Evolutionary conservation across 495 filamentous ascomycete genomes (phyloP), one percentile per base, ranked within the genome.

Genomic region (Xylaria flabelliformis): DNA sequence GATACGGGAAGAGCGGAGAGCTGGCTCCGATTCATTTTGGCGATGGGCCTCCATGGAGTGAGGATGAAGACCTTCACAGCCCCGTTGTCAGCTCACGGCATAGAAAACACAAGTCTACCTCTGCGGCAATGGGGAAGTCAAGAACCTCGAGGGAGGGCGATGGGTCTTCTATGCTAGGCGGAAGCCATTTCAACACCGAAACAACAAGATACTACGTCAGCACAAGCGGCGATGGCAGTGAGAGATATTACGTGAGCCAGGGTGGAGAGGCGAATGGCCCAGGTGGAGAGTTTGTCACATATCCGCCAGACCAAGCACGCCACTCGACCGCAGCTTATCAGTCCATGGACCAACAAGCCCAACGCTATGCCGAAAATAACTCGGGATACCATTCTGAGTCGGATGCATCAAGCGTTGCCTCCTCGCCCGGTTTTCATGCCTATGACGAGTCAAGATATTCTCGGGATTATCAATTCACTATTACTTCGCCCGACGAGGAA

Each of bases 31-130:
- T 97, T 78, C 90, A 93, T 19, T 97, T 97, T 78, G 91, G 87
- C 15, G 95, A 97, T 80, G 96, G 95, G 3, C 95, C 95, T 6
- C 95, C 95, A n/a, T 98, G 93, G 85, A 97, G 93, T 80, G 95
- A 98, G 81, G 95, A 98, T 80, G 95, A 97, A 76, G 95, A 98
- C 81, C 82, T 98, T 59, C 94, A 97, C 76, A 97, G 93, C 76
- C 95, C 95, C 8, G 92, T 97, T 4, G 86, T 92, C 17, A 91
- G 89, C 69, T 89, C 91, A 10, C 87, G 92, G 32, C 93, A 97
- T 79, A 91, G 90, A 77, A 96, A 95, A 80, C 90, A 93, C 80
- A 96, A 97, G 81, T 92, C 92, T 19, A 89, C 90, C 4, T 83
- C 84, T 36, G 85, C 87, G 15, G 72, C 82, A 1, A 82, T 79